Evolutionary conservation across 2,329 filamentous ascomycete genomes (phyloP).

Genomic region (Claviceps spartinae): DNA sequence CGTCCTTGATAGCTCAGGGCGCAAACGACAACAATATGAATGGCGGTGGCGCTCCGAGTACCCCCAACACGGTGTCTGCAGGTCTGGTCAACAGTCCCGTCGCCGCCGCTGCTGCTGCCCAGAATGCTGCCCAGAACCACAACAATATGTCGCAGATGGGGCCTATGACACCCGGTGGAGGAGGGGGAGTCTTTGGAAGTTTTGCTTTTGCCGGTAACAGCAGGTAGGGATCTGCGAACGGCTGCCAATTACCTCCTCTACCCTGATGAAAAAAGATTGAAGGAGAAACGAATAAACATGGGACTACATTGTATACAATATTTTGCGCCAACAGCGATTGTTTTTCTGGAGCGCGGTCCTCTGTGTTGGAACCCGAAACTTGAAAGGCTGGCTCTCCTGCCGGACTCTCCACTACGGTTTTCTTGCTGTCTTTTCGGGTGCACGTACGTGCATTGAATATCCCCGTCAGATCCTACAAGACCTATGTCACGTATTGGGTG

Average conservation of each 20-base stretch:
- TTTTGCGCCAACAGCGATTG: not conserved
- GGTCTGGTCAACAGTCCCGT: constrained; percentile 33
- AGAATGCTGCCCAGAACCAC: constrained; percentile 33
- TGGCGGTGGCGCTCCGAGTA: constrained; percentile 36
- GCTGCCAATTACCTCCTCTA: constrained; percentile 6
- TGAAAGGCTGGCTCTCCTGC: not conserved
- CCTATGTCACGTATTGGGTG: too few relatives aligned
- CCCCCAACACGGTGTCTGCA: constrained; percentile 53
- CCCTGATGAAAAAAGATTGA: not conserved
- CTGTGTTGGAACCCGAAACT: not conserved
- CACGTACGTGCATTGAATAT: too few relatives aligned
- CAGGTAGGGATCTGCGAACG: constrained; percentile 16
- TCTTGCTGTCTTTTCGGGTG: not conserved
- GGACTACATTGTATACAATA: not conserved
- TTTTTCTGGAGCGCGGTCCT: not conserved
- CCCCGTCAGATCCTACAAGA: too few relatives aligned
- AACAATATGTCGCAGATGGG: constrained; percentile 46
- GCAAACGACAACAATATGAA: constrained; percentile 25
- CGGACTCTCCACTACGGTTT: not conserved
- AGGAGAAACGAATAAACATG: not conserved
- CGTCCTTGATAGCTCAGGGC: constrained; percentile 20
- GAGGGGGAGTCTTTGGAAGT: constrained; percentile 61
- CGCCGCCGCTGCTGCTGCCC: constrained; percentile 18
- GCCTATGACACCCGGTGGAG: constrained; percentile 65
- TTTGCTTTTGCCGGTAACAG: constrained; percentile 42